Percentiles rank a stretch among this genome's conserved stretches.
Conservation (phyloP, 257 asterid genomes). For the Solanum okadae region DNA sequence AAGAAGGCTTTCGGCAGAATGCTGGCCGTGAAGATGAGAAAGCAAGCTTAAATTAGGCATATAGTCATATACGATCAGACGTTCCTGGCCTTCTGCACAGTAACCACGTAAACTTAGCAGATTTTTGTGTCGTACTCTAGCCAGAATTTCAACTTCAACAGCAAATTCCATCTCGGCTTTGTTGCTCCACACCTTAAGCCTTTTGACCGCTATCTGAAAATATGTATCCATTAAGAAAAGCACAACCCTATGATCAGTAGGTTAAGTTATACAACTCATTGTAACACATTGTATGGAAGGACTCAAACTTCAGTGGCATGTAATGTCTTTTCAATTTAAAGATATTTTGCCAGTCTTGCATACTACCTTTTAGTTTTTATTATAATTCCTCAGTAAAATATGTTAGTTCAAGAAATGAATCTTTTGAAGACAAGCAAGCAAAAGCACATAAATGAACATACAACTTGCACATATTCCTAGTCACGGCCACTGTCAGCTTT, state of each 20-base stretch:
- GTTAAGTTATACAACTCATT: background rate
- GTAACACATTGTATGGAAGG: background rate
- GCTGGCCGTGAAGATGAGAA: conserved; percentile 92
- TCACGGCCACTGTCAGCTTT: background rate
- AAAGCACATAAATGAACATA: background rate
- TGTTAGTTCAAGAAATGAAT: background rate
- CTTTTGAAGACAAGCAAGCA: background rate
- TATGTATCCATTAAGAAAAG: background rate
- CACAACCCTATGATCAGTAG: background rate
- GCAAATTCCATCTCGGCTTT: conserved; percentile 88
- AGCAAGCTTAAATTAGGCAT: conserved; percentile 80
- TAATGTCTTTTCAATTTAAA: background rate
- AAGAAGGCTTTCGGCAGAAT: conserved; percentile 76
- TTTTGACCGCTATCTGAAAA: conserved; percentile 81
- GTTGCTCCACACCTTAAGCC: conserved; percentile 84
- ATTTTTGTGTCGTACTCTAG: conserved; percentile 79
- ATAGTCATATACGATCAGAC: conserved; percentile 77
- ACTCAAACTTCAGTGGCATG: background rate
- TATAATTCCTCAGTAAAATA: background rate
- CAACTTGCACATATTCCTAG: background rate
- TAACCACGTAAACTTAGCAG: conserved; percentile 77
- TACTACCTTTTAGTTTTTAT: background rate
- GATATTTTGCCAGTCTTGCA: background rate
- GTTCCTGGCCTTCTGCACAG: conserved; percentile 93
- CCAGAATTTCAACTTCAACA: conserved; percentile 82